Percentiles rank a stretch among this genome's conserved stretches.
These are phyloP conservation scores for Naganishia vishniacii DNA, from an alignment of 768 basidiomycete genomes.

Conservation along the genomic window DNA sequence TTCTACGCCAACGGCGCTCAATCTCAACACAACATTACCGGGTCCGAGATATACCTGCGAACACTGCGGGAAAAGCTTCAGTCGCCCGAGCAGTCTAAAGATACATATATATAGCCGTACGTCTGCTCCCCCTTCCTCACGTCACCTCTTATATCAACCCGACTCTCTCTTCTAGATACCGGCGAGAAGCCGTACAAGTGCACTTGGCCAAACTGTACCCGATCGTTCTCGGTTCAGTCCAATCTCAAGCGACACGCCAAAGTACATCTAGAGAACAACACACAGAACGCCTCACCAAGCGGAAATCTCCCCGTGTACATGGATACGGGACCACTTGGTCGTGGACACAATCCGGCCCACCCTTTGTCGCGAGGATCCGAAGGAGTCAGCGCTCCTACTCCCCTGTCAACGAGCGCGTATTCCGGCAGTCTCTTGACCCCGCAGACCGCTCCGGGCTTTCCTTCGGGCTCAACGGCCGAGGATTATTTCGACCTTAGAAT, in stretches of 20 bases:
- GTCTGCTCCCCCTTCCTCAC: slow-evolving; percentile 22
- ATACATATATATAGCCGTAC: slow-evolving; percentile 48
- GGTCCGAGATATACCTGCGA: slow-evolving; percentile 44
- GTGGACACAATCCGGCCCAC: neutral
- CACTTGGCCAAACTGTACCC: slow-evolving; percentile 38
- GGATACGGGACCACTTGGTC: neutral
- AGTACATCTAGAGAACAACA: slow-evolving; percentile 36
- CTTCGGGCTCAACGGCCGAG: neutral
- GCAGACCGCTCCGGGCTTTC: neutral
- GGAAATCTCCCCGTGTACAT: neutral
- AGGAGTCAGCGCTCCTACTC: neutral
- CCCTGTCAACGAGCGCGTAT: neutral
- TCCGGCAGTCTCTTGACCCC: neutral
- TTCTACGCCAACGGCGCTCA: neutral
- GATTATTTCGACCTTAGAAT: neutral
- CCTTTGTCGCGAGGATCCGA: neutral
- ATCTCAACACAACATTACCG: neutral
- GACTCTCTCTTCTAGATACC: slow-evolving; percentile 31
- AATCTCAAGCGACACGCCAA: slow-evolving; percentile 47
- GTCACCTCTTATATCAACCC: neutral
- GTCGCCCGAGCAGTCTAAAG: slow-evolving; percentile 42
- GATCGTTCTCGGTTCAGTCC: slow-evolving; percentile 45
- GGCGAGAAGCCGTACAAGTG: slow-evolving; percentile 46
- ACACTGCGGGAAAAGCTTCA: slow-evolving; percentile 43
- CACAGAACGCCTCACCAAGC: neutral